These are phyloP conservation scores for Vaccinium myrtillus DNA, from an alignment of 148 eudicot genomes.

Conservation along the genomic window DNA sequence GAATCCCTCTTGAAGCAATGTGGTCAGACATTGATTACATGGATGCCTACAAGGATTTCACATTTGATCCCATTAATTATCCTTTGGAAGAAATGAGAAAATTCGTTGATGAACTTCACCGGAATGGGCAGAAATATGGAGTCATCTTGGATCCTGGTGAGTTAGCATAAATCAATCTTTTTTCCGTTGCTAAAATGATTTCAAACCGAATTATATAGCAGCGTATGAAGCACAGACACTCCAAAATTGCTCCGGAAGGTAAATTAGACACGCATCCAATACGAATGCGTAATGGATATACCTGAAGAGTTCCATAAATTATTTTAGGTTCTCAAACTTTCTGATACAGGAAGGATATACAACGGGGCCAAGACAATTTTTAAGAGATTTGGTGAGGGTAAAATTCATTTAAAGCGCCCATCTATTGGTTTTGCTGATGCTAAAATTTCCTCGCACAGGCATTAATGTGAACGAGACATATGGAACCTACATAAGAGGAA, in stretches of 20 bases:
- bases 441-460: conserved; percentile 35
- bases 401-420: background rate
- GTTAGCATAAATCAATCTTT: background rate
- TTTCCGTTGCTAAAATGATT: background rate
- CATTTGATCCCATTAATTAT: conserved; percentile 66
- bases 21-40: conserved; percentile 90
- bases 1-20: conserved; percentile 74
- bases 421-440: background rate
- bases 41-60: conserved; percentile 82
- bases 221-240: background rate
- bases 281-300: background rate
- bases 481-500: conserved; percentile 64
- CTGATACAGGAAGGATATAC: background rate
- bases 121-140: conserved; percentile 70
- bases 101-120: conserved; percentile 58
- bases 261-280: background rate
- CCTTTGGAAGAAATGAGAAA: conserved; percentile 53
- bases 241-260: no score
- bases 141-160: conserved; percentile 87
- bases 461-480: conserved; percentile 59
- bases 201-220: background rate
- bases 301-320: background rate
- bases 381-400: no score
- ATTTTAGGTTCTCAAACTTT: background rate
- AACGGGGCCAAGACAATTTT: background rate